Evolutionary conservation across 371 early-diverging fungal genomes (phyloP).

Genomic region (Saksenaea vasiformis): DNA sequence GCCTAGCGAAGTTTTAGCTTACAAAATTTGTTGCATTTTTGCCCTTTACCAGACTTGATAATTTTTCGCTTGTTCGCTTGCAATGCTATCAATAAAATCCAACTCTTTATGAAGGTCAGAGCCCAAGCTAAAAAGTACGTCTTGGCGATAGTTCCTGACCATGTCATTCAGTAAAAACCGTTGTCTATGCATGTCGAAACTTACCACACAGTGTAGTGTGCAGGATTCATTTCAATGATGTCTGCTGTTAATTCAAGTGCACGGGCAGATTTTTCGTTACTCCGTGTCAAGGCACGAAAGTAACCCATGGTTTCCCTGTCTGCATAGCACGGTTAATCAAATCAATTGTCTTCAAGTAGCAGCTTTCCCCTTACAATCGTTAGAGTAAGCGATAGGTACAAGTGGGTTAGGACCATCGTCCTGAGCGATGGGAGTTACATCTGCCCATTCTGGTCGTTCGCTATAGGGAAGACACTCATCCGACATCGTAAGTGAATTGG

Average conservation of each 20-base stretch:
- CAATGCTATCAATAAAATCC: constrained; percentile 71
- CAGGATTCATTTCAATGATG: constrained; percentile 85
- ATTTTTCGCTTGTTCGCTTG: constrained; percentile 81
- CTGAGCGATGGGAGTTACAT: constrained; percentile 82
- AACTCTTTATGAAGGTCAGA: constrained; percentile 73
- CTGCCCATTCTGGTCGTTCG: constrained; percentile 69
- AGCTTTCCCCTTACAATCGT: constrained; percentile 66
- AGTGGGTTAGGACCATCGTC: constrained; percentile 90
- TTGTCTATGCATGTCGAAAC: not conserved
- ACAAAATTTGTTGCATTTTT: not conserved
- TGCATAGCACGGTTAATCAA: constrained; percentile 15
- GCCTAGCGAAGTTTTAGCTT: constrained; percentile 49
- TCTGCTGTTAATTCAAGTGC: constrained; percentile 79
- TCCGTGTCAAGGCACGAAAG: constrained; percentile 78
- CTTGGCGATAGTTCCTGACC: constrained; percentile 85
- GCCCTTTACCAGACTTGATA: constrained; percentile 90
- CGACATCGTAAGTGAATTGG: not conserved
- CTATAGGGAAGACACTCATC: constrained; percentile 16
- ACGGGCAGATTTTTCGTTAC: constrained; percentile 76
- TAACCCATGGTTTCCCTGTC: constrained; percentile 86
- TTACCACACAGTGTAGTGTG: constrained; percentile 96
- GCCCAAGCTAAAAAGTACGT: constrained; percentile 67
- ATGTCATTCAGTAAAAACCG: not conserved
- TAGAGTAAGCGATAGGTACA: constrained; percentile 86
- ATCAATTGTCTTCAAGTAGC: not conserved